Evolutionary conservation across 441 rosid species (phyloP), one percentile per base, ranked within the genome.

Genomic region (Iberis amara): DNA sequence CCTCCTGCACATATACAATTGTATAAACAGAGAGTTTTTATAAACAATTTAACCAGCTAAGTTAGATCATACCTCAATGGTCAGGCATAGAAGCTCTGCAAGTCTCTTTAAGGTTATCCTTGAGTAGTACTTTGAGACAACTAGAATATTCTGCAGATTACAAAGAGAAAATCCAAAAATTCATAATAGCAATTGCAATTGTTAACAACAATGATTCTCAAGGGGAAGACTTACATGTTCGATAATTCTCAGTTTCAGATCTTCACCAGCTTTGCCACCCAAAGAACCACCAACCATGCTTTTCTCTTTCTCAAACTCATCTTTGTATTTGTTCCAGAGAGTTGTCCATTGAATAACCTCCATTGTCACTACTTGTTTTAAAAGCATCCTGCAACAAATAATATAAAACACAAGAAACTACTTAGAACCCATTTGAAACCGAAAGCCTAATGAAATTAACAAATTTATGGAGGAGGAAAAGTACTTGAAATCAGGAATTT

Each of bases 311-410:
- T 85, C 95, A 68, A 94, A 94, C 69, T 94, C 99, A 52, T 78
- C 87, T 63, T 81, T 73, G 68, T 78, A 89, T 15, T 75, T 65
- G 76, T 76, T 80, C 97, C 96, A 89, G 39, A 94, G 89, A 49
- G 94, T 59, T 53, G 96, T 94, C 99, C 97, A 86, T 38, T 79
- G 95, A 62, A 89, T 77, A 59, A 89, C 97, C 78, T 94, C 99
- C 97, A 94, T 83, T 39, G 96, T 89, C 40, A 94, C 89, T 63
- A 94, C 68, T 65, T 92, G 94, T 62, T 89, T 92, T 70, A 92
- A 70, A 47, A 89, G 80, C 81, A 81, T 67, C 76, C 99, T 92
- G 61, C 8, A 26, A 36, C 21, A 18, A 66, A 51, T 13, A 58
- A 52, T 14, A 55, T 24, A 14, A 51, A 35, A 30, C 36, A 48